Percentiles rank a stretch among this genome's conserved stretches.
Evolutionary conservation across 176 grass and related monocot species (phyloP).

Genomic region (Cenchrus americanus): DNA sequence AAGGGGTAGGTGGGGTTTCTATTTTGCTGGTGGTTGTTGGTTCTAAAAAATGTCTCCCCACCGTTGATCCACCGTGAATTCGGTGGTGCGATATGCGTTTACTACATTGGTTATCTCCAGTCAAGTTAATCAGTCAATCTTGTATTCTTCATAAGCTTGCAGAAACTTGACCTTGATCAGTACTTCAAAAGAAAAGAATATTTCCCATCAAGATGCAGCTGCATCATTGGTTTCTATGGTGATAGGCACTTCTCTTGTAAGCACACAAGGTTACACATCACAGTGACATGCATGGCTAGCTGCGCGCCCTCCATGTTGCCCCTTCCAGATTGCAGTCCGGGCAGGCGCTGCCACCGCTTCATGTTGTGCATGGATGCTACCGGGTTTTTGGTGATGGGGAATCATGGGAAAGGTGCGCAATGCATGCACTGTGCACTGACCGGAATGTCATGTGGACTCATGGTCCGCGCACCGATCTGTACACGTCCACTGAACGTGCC

Average conservation of each 20-base stretch:
- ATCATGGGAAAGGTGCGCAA: background rate
- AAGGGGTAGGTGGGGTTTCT: conserved; percentile 31
- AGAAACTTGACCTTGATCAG: background rate
- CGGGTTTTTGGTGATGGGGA: background rate
- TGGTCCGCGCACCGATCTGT: background rate
- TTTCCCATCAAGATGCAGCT: background rate
- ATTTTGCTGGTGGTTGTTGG: conserved; percentile 34
- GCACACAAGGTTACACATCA: background rate
- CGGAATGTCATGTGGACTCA: conserved; percentile 20
- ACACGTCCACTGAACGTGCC: background rate
- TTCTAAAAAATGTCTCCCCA: background rate
- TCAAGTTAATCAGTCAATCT: background rate
- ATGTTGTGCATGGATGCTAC: background rate
- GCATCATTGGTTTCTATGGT: background rate
- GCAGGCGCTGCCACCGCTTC: background rate
- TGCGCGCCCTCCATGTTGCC: no score
- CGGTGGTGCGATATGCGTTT: background rate
- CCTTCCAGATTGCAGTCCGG: background rate
- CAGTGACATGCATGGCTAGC: background rate
- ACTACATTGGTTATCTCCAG: background rate
- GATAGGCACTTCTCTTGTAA: background rate
- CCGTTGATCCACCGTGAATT: conserved; percentile 6
- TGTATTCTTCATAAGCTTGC: background rate
- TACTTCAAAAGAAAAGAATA: background rate
- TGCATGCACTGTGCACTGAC: conserved; percentile 15